Base-by-base conservation (phyloP, 2,329 filamentous ascomycete genomes). In the Alternaria tenuissima region DNA sequence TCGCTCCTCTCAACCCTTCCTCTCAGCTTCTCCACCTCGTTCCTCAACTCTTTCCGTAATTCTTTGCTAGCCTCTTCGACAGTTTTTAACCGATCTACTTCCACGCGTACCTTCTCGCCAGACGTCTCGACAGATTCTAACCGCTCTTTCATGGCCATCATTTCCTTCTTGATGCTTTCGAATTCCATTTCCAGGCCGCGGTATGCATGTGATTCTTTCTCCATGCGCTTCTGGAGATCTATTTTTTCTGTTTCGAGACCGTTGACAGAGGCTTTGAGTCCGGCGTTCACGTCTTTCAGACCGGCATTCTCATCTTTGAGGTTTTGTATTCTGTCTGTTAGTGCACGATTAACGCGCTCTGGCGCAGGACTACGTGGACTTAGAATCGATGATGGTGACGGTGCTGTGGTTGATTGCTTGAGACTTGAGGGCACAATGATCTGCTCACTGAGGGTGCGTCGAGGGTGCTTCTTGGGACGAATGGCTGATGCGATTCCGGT, bases 361-460 rank as follows among this genome's bases (percentile, higher is more conserved):
- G 66, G 62, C n/a, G 64, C 64, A 7, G 67, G 67, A 18, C 64
- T 67, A 16, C 61, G 53, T 11, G 67, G 67, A 8, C 58, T 66
- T 32, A 61, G 55, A 2, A 62, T 51, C 4, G 57, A 47, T 34
- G 41, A 42, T 3, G 53, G 55, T 18, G 34, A 52, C 22, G 59
- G 44, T 9, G 41, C 48, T 4, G 47, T 36, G 4, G 30, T 30
- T 28, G 59, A 60, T 20, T 66, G 66, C 39, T 60, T 67, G 48
- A 61, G 62, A 44, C 59, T 60, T 5, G 57, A 56, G 12, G 63
- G 58, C 5, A 64, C 58, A 4, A 61, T 48, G 36, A 69, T 66
- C 49, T 69, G 66, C 53, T 71, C 66, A 52, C 66, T 69, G 4
- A 68, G 57, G 4, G 64, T 67, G 16, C 64, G 59, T 7, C 69